Evolutionary conservation across 208 protist genomes (phyloP), one percentile per base, ranked within the genome.

Genomic region (Leishmania lainsoni): DNA sequence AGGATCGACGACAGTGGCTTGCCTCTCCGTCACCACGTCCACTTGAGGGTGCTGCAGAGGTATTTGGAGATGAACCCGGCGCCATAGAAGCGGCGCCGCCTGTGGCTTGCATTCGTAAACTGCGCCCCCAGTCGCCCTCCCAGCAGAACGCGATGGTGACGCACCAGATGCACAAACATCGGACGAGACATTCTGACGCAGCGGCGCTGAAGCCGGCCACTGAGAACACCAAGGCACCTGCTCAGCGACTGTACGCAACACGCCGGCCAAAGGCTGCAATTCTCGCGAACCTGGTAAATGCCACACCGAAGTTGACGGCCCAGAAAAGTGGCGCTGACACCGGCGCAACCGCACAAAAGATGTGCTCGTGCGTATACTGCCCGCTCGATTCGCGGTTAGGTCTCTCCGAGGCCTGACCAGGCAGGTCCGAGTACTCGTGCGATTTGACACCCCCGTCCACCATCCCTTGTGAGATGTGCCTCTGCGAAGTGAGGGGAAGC

Each of bases 1-100:
- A 8, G 16, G 35, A 63, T 65, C 29, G 65, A 51, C 76, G 29
- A 12, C 63, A 58, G 48, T 51, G 51, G 51, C 71, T 72, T 14
- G 9, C 70, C 42, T 81, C 81, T 8, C 81, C 81, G 76, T 58
- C 76, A 22, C 81, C 76, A 63, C 75, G 68, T 8, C n/a, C 48
- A 35, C 74, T 68, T 8, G 66, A 45, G 8, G 63, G 17, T 17
- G 22, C 8, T n/a, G 63, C 8, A 9, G 35, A 32, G 59, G 32
- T 2, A 8, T 32, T 48, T 9, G 42, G 10, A 12, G 12, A 69
- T 20, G 17, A 51, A 32, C 20, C 14, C 59, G 20, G 22, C 42
- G 75, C 52, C 32, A 9, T 42, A 17, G 16, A 45, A 9, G 5
- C 70, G 48, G 10, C 70, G n/a, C 63, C n/a, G 66, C 35, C 29